Evolutionary conservation across 164 flowering plant species (phyloP).

Genomic region (Tinospora cordifolia): DNA sequence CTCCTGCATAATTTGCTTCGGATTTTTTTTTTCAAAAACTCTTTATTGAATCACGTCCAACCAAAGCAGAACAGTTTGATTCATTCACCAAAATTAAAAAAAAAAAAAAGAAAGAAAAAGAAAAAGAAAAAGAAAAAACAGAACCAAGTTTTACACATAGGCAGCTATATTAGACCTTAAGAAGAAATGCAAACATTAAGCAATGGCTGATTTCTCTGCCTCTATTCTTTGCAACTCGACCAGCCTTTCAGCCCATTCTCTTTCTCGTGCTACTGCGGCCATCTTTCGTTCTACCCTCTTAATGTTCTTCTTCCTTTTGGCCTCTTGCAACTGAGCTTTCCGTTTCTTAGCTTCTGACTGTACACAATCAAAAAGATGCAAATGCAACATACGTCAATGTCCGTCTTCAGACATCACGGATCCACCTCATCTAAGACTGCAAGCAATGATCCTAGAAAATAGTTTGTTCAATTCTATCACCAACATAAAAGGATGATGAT

Average conservation of each 20-base stretch:
- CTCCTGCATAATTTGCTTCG: no score
- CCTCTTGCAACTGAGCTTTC: slow-evolving; percentile 53
- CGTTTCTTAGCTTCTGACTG: slow-evolving; percentile 63
- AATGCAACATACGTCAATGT: no score
- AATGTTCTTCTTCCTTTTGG: slow-evolving; percentile 41
- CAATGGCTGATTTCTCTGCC: slow-evolving; percentile 39
- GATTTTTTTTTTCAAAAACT: not conserved
- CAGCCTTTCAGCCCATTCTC: slow-evolving; percentile 66
- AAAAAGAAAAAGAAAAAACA: not conserved
- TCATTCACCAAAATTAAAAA: not conserved
- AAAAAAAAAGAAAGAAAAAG: not conserved
- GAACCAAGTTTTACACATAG: not conserved
- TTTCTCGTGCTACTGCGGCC: slow-evolving; percentile 82
- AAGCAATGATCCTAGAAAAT: not conserved
- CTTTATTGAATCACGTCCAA: not conserved
- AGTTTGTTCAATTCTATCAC: not conserved
- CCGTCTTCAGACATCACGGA: not conserved
- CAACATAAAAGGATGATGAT: not conserved
- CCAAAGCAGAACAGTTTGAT: not conserved
- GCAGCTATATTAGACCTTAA: not conserved
- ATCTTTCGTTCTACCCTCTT: slow-evolving; percentile 55
- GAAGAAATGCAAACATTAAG: slow-evolving; percentile 15
- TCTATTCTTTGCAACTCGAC: slow-evolving; percentile 59
- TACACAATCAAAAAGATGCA: not conserved
- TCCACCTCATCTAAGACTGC: not conserved